Evolutionary conservation across 140 eudicot genomes (phyloP).

Genomic region (Flaveria floridana): DNA sequence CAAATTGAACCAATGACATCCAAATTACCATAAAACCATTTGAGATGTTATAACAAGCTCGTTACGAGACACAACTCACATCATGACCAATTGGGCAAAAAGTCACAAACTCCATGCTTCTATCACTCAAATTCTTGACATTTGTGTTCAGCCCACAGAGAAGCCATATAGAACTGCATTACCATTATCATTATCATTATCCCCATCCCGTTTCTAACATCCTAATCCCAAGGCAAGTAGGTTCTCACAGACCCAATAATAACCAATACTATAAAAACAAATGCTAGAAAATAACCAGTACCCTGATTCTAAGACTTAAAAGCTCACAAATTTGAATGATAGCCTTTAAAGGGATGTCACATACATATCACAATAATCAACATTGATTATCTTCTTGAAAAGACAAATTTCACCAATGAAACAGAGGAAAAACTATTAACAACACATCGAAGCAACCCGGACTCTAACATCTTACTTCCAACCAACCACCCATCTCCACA

Average conservation of each 20-base stretch:
- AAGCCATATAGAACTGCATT: neutral
- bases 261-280: neutral
- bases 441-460: neutral
- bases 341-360: neutral
- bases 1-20: neutral
- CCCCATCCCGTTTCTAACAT: too few species aligned
- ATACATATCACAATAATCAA: conserved; percentile 5
- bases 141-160: conserved; percentile 6
- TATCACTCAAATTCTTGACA: neutral
- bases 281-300: too few species aligned
- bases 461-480: neutral
- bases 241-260: neutral
- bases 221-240: too few species aligned
- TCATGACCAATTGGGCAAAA: neutral
- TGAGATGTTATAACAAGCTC: neutral
- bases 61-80: neutral
- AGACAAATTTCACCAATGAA: neutral
- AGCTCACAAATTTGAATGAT: too few species aligned
- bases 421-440: neutral
- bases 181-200: neutral
- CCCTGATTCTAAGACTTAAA: neutral
- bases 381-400: neutral
- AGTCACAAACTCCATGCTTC: neutral
- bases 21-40: neutral
- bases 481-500: neutral